Base-by-base conservation (phyloP, 768 basidiomycete genomes). In the Hypholoma fasciculare region DNA sequence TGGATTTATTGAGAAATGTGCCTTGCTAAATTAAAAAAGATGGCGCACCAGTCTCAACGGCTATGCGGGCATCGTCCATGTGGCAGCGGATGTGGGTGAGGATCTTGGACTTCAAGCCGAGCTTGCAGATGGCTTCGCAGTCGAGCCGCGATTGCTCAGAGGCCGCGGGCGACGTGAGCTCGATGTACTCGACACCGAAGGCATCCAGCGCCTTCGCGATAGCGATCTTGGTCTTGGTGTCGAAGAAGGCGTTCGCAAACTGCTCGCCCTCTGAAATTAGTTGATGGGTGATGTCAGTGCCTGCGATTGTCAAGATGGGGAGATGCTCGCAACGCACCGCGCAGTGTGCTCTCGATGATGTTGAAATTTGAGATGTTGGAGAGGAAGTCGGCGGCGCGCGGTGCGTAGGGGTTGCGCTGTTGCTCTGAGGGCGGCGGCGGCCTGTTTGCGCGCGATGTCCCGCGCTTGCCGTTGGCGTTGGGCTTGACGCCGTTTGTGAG, bases 191-290 rank as follows among this genome's bases (percentile, higher is more conserved):
- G 58, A 98, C 97, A 69, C 97, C 97, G 70, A 99, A 98, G 50
- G 95, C 96, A 81, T 98, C 96, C 57, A 98, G 87, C 13, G 95
- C 95, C 79, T 88, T 94, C 63, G 97, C 97, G 66, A 99, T 99
- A 71, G 96, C 95, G 71, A 98, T 97, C 85, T 99, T 99, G 77
- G 96, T 98, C 81, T 96, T 94, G 71, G 94, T 95, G 71, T 97
- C 96, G 72, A 98, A 99, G 83, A 99, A 99, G 54, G 97, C 96
- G 71, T 98, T 99, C 62, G 97, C 97, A 68, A 99, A 99, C 73
- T 99, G 96, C 74, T 97, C 96, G 57, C 95, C 96, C 89, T 97
- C 96, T 96, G 60, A 39, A 38, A 13, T 51, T 34, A 30, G 57
- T 58, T 36, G 59, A 30, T 68, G 43, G 23, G 55, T 54, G 20